A percentile compares a stretch with the other conserved stretches of the same genome.
Conservation (phyloP, 2,329 filamentous ascomycete species). For the Trichoderma koningiopsis region DNA sequence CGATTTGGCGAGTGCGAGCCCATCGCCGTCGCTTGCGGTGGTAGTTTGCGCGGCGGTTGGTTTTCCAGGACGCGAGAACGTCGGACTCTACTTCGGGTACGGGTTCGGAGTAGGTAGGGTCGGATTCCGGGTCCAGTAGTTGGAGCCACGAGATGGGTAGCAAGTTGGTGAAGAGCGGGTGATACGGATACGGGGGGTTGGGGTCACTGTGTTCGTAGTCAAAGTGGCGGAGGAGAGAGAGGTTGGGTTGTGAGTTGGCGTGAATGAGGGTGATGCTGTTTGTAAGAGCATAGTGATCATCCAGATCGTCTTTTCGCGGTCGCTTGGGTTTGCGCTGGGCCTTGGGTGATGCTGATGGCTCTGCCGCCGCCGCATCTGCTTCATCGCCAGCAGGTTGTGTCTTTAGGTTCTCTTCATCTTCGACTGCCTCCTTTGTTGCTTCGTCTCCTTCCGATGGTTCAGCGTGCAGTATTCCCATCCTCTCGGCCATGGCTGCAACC, state of each 20-base stretch:
- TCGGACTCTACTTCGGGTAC: slow-evolving; percentile 62
- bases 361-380: neutral
- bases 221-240: slow-evolving; percentile 87
- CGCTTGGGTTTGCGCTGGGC: slow-evolving; percentile 34
- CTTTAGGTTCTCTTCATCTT: slow-evolving; percentile 20
- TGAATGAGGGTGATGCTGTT: slow-evolving; percentile 84
- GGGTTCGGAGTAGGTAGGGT: slow-evolving; percentile 70
- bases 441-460: slow-evolving; percentile 36
- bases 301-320: slow-evolving; percentile 51
- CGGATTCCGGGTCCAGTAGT: slow-evolving; percentile 73
- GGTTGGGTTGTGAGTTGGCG: slow-evolving; percentile 81
- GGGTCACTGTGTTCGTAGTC: slow-evolving; percentile 74
- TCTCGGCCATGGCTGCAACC: slow-evolving; percentile 81
- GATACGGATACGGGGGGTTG: slow-evolving; percentile 58
- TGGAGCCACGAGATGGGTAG: slow-evolving; percentile 91
- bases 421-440: neutral
- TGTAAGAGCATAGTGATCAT: slow-evolving; percentile 65
- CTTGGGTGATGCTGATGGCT: slow-evolving; percentile 26
- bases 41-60: slow-evolving; percentile 79
- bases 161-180: slow-evolving; percentile 81
- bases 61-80: slow-evolving; percentile 71
- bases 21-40: slow-evolving; percentile 87
- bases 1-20: slow-evolving; percentile 69
- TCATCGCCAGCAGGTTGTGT: slow-evolving; percentile 20
- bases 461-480: slow-evolving; percentile 76